Evolutionary conservation across 192 early-diverging fungal genomes (phyloP), one percentile per base, ranked within the genome.

Genomic region (Geranomyces variabilis): DNA sequence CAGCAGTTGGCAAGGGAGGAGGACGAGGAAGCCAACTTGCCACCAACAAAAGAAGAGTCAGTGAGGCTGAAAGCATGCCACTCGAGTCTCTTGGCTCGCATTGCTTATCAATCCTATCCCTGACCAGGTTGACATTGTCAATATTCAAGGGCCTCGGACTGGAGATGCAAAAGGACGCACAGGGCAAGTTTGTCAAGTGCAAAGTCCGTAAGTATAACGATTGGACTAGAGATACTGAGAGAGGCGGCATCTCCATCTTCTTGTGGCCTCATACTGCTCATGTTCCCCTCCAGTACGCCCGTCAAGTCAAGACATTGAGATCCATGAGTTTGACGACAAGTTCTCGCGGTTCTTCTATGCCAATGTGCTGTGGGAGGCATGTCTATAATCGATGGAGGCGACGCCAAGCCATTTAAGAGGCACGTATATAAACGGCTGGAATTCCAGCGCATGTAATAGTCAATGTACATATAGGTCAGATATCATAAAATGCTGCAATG

Each of bases 331-430:
- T 53, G 70, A 29, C 19, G 70, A 72, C 70, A 72, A 72, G 51
- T 72, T 64, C 47, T 72, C 70, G 30, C 70, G 70, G 21, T 72
- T 33, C 41, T 72, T 36, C 29, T 72, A 72, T 51, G 70, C 70
- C 14, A 72, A 72, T 46, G 17, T 72, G 43, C 30, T 72, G 45
- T 72, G 70, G 70, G 70, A 72, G 17, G 48, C 59, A 6, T 53
- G 70, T 55, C 26, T 64, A 1, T 64, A 29, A 64, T 7, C 36
- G 36, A 41, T 41, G 36, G 36, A 3, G 36, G 36, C 3, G 36
- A 10, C 5, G 10, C 36, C n/a, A n/a, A n/a, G n/a, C n/a, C n/a
- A n/a, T n/a, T n/a, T n/a, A n/a, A n/a, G 10, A 10, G 36, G 36
- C 36, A 10, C 36, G 36, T 41, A 41, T 10, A 10, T 10, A 10